Evolutionary conservation across 2,329 filamentous ascomycete species (phyloP), one percentile per base, ranked within the genome.

Genomic region (Phyllachora maydis): DNA sequence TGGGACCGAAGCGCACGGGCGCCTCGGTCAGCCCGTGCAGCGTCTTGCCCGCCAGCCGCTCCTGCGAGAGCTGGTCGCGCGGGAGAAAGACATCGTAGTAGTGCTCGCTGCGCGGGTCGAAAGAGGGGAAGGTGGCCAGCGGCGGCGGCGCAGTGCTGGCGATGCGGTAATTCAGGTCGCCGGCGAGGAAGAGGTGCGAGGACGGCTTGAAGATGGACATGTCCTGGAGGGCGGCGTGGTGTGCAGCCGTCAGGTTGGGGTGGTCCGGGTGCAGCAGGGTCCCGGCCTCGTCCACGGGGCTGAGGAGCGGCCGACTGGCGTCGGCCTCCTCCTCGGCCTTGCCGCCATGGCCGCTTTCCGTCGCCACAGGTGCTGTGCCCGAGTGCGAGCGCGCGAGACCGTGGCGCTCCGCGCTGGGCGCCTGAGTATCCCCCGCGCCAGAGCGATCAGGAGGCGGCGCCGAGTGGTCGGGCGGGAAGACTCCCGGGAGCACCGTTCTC

Each of bases 111-210:
- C 61, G 56, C 28, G 38, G 60, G 42, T 48, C 60, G 37, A 40
- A 58, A 52, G 43, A 72, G 45, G 35, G 88, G 64, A 61, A 81
- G 23, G 37, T 54, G 23, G 77, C 69, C 3, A 56, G 48, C 1
- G 61, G 52, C 0, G 56, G 50, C 1, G 83, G 82, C 1, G 60
- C 52, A 1, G 56, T 59, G 30, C 69, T 61, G 6, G 71, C 67
- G 11, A 85, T 90, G 34, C 88, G 75, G 49, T 98, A 98, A 54
- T 98, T 98, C 29, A 98, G 61, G 45, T 98, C 88, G 13, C 88
- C 88, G 1, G 73, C 75, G 22, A 95, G 57, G 43, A 95, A 91
- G 2, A 93, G 55, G 42, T 91, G 70, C 4, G 70, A 70, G 4
- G 59, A 62, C 2, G 78, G 67, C 23, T 64, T 66, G 52, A 83